These are phyloP conservation scores for Bathelium albidoporum DNA, from an alignment of 495 filamentous ascomycete genomes.

Conservation along the genomic window DNA sequence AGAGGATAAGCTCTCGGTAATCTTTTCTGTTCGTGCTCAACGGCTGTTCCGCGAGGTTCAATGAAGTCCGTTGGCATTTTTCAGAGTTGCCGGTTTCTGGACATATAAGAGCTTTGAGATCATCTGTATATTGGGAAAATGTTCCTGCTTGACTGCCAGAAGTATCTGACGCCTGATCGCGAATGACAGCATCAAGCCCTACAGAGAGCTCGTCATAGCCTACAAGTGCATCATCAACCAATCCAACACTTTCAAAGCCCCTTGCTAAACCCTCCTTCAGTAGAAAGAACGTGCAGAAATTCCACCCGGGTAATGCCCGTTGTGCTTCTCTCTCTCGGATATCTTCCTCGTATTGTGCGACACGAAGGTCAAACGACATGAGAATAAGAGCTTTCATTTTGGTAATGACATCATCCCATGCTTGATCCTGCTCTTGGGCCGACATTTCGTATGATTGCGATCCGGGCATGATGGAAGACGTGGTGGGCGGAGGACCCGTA, in stretches of 20 bases:
- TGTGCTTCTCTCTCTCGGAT: slow-evolving; percentile 89
- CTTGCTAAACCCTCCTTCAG: slow-evolving; percentile 88
- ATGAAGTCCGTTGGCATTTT: not conserved
- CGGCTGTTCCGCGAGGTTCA: slow-evolving; percentile 36
- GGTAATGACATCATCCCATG: slow-evolving; percentile 71
- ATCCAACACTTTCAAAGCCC: slow-evolving; percentile 90
- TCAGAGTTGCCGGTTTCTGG: slow-evolving; percentile 8
- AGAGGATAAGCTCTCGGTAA: slow-evolving; percentile 84
- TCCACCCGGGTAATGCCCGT: slow-evolving; percentile 85
- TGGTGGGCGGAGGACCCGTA: slow-evolving; percentile 27
- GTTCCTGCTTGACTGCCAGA: slow-evolving; percentile 52
- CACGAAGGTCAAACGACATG: slow-evolving; percentile 79
- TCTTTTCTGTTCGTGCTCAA: slow-evolving; percentile 65
- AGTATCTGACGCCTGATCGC: slow-evolving; percentile 54
- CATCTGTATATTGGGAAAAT: slow-evolving; percentile 58
- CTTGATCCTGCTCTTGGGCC: slow-evolving; percentile 56
- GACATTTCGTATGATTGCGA: slow-evolving; percentile 41
- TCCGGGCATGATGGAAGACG: slow-evolving; percentile 22
- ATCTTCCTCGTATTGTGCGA: slow-evolving; percentile 93
- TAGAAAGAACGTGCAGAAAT: slow-evolving; percentile 98
- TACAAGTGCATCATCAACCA: slow-evolving; percentile 88
- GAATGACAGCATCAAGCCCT: slow-evolving; percentile 69
- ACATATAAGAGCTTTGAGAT: slow-evolving; percentile 40
- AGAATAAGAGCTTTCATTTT: slow-evolving; percentile 85
- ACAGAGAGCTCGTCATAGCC: slow-evolving; percentile 87